Base-by-base conservation (phyloP, 768 basidiomycete species). In the Lepiota venenata region DNA sequence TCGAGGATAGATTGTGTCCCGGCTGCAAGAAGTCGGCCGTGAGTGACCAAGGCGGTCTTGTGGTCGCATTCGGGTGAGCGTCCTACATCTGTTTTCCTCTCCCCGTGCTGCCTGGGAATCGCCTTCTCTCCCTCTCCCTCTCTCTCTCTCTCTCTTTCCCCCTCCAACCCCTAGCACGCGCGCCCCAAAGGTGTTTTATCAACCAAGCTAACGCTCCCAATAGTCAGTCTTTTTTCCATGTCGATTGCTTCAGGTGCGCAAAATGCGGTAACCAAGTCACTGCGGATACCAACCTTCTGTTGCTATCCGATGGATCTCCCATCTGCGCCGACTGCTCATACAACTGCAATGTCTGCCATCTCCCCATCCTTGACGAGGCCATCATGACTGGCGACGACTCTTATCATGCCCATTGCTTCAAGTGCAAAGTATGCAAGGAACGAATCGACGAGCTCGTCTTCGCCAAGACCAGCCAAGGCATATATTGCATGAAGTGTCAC, bases 381-480 rank as follows among this genome's bases (percentile, higher is more conserved):
- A 98, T 98, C 69, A 98, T 99, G 92, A 96, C 97, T 6, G 97
- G 93, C 56, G 94, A 99, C 70, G 97, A 98, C 67, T 93, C 93
- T 0, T 99, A 98, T 63, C 97, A 98, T 67, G 95, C 97, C 4
- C 90, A 94, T 59, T 99, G 97, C 73, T 99, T 99, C 78, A 95
- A 96, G 61, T 99, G 97, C 75, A 88, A 92, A 64, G 88, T 93
- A 48, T 99, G 97, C 75, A 84, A 83, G 68, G 88, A 89, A 66
- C 82, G 93, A 54, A 99, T 99, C 59, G 95, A 98, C 71, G 97
- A 99, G 68, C 83, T 98, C 49, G 93, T 98, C 53, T 99, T 98
- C 59, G 97, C 97, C 55, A 98, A 98, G 76, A 98, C 97, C 0
- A 91, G 86, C 56, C 92, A 97, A 64, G 97, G 97, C 50, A 98